Percentiles rank a stretch among this genome's conserved stretches.
Evolutionary conservation across 2,329 filamentous ascomycete species (phyloP).

Genomic region (Ceratocystis harringtonii): DNA sequence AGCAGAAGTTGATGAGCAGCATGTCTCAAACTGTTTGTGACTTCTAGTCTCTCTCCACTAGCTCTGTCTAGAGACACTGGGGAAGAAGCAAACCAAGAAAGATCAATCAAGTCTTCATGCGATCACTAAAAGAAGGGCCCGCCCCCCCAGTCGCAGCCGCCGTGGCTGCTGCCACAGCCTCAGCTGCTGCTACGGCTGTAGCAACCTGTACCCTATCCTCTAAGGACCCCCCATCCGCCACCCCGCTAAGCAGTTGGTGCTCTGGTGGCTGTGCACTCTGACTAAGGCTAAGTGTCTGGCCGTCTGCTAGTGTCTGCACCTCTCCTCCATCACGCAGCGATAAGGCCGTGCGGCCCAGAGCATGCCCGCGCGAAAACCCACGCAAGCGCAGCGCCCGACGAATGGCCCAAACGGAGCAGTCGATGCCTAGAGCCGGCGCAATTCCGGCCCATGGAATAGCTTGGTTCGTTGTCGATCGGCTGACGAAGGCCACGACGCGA

Average conservation of each 20-base stretch:
- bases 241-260: background rate
- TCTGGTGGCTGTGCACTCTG: too few relatives aligned
- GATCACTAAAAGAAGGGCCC: background rate
- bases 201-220: background rate
- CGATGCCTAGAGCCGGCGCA: conserved; percentile 15
- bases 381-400: conserved; percentile 11
- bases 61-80: background rate
- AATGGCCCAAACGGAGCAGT: conserved; percentile 14
- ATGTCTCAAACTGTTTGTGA: too few relatives aligned
- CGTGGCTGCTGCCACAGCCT: background rate
- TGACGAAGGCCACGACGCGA: conserved; percentile 15
- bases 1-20: too few relatives aligned
- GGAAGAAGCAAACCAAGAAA: background rate
- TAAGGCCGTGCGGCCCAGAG: conserved; percentile 9
- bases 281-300: background rate
- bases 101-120: background rate
- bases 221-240: background rate
- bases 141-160: background rate
- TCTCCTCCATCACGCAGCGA: background rate
- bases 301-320: background rate
- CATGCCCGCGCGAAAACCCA: conserved; percentile 14
- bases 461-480: conserved; percentile 10
- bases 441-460: conserved; percentile 16
- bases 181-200: background rate
- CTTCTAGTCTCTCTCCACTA: too few relatives aligned